Base-by-base conservation (phyloP, 1,139 yeast genomes). In the Zygoascus hellenicus region DNA sequence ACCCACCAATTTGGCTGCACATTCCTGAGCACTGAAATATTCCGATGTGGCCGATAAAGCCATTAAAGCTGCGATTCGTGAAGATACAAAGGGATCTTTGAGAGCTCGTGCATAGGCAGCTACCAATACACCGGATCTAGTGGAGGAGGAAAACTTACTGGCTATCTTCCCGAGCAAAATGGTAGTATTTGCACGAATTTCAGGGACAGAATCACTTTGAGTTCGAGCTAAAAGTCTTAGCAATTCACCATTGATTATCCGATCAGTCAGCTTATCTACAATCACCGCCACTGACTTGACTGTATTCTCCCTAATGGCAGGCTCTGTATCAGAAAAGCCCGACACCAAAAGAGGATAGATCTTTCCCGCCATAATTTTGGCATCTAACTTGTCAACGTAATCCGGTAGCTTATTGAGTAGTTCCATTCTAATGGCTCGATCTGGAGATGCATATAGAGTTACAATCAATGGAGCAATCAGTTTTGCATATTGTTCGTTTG, bases 61-160 rank as follows among this genome's bases (percentile, higher is more conserved):
- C 52, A 80, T 69, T 35, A 92, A 70, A 0, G 97, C 89, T 3
- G 85, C 86, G 62, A 83, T 67, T 54, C 95, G 76, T 17, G 95
- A 80, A 9, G 86, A 90, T 5, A 81, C 74, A 59, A 81, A 83
- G 0, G 92, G 76, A 63, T 92, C 98, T 58, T 82, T 81, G 47
- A 92, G 72, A 0, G 95, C 84, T 59, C 89, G 81, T 1, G 88
- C 78, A 57, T 87, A 83, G 0, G 97, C 97, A 0, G 97, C 88
- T 7, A 89, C 81, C 40, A 92, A 68, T 1, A 92, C 96, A 34
- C 80, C 56, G 1, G 66, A 54, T 15, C 72, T 58, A 2, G 67
- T 64, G 14, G 58, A 51, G 15, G 56, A 68, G 51, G 82, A 82
- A 52, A 92, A 76, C 52, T 74, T 70, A 30, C 74, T 68, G 0